A percentile compares a stretch with the other conserved stretches of the same genome.
Evolutionary conservation across 2,329 filamentous ascomycete genomes (phyloP).

Genomic region (Colletotrichum kahawae): DNA sequence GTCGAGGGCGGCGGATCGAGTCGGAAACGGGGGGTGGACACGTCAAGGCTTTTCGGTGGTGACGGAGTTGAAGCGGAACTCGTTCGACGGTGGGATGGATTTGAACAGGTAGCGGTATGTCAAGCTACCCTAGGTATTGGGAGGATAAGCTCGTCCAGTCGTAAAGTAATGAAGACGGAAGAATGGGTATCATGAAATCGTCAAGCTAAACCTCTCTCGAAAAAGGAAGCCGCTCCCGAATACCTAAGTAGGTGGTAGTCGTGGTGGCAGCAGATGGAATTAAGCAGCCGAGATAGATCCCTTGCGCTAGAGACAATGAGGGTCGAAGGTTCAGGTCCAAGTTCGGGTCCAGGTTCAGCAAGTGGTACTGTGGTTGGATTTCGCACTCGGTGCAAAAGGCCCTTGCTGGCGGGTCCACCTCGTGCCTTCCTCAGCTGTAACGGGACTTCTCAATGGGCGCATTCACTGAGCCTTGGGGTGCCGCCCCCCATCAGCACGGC

Average conservation of each 20-base stretch:
- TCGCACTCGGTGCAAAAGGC: not conserved
- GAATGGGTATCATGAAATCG: constrained; percentile 14
- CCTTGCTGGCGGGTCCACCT: not conserved
- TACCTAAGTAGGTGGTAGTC: not conserved
- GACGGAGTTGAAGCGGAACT: not conserved
- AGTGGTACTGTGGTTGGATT: constrained; percentile 1
- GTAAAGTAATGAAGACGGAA: not conserved
- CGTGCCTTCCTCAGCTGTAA: not conserved
- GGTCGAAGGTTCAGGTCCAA: constrained; percentile 1
- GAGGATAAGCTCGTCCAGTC: not conserved
- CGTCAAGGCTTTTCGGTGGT: not conserved
- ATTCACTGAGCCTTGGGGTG: not conserved
- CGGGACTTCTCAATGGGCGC: not conserved
- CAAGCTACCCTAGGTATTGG: not conserved
- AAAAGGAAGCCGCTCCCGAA: not conserved
- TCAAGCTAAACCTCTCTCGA: not conserved
- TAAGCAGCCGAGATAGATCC: not conserved
- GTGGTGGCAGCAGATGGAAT: not conserved
- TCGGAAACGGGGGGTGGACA: not conserved
- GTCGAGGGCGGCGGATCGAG: not conserved
- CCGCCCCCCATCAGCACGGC: not conserved
- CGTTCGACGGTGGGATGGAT: not conserved
- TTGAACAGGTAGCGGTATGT: not conserved
- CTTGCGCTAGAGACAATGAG: constrained; percentile 5
- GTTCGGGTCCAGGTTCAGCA: not conserved